Percentiles rank a stretch among this genome's conserved stretches.
These are phyloP conservation scores for Russula sp. DNA, from an alignment of 768 basidiomycete genomes.

Conservation along the genomic window DNA sequence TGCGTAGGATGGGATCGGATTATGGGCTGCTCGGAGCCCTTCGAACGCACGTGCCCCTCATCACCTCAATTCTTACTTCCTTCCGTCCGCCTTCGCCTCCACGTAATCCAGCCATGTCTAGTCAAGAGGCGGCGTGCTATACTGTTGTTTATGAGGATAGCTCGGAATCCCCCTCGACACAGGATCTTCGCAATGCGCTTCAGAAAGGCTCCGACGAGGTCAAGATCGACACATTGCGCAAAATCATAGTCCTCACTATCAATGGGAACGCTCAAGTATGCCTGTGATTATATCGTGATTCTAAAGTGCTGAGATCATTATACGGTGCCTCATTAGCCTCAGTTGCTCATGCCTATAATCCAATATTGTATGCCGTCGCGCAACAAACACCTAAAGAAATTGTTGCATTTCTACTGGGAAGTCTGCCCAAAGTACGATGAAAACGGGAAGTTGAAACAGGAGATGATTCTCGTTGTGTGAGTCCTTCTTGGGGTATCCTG, in stretches of 20 bases:
- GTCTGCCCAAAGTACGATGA: slow-evolving; percentile 98
- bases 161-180: slow-evolving; percentile 67
- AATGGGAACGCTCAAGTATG: slow-evolving; percentile 90
- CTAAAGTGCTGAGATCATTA: not conserved
- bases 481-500: slow-evolving; percentile 30
- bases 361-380: slow-evolving; percentile 95
- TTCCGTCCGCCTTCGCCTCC: not conserved
- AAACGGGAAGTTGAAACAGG: slow-evolving; percentile 94
- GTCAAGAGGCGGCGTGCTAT: slow-evolving; percentile 60
- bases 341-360: slow-evolving; percentile 94
- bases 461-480: slow-evolving; percentile 98
- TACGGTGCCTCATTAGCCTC: slow-evolving; percentile 45
- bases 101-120: slow-evolving; percentile 27
- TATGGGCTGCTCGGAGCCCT: too few relatives aligned
- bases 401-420: slow-evolving; percentile 94
- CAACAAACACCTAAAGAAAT: slow-evolving; percentile 95
- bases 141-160: slow-evolving; percentile 71
- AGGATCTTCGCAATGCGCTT: slow-evolving; percentile 73
- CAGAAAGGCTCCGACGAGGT: slow-evolving; percentile 97
- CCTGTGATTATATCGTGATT: not conserved
- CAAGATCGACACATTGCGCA: slow-evolving; percentile 92
- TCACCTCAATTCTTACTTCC: not conserved
- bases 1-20: too few relatives aligned
- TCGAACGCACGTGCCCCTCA: slow-evolving; percentile 7
- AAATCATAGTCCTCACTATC: slow-evolving; percentile 88